A percentile compares a stretch with the other conserved stretches of the same genome.
Conservation (phyloP, 305 asterid species). For the Fraxinus floribunda region DNA sequence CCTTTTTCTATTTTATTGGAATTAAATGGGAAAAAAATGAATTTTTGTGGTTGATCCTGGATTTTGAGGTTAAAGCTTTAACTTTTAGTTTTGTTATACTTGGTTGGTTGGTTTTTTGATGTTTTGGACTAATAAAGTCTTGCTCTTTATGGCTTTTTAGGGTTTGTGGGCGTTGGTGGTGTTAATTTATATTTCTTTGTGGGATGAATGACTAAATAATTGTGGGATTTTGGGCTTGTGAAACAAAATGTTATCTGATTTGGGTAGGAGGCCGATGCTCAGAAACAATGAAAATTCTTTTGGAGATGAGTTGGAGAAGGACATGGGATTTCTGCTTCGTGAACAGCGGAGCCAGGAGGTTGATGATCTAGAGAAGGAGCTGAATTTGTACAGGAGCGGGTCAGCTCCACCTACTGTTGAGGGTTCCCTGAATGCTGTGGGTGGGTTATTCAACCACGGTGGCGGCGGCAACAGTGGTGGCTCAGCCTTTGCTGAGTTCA, state of each 20-base stretch:
- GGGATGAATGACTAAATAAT: constrained; percentile 32
- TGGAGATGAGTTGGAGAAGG: constrained; percentile 86
- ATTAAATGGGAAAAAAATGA: constrained; percentile 30
- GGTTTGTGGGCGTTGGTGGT: constrained; percentile 22
- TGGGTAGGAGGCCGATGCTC: constrained; percentile 78
- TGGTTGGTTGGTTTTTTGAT: constrained; percentile 26
- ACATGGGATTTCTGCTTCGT: constrained; percentile 66
- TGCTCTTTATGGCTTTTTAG: constrained; percentile 29
- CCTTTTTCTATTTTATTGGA: constrained; percentile 16
- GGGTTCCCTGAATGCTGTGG: constrained; percentile 20
- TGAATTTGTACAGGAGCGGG: constrained; percentile 19
- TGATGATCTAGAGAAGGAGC: constrained; percentile 91
- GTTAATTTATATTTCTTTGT: constrained; percentile 12
- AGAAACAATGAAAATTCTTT: constrained; percentile 73
- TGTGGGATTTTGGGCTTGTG: constrained; percentile 27
- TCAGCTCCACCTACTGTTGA: constrained; percentile 25
- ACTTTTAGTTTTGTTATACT: constrained; percentile 23
- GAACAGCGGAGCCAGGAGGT: constrained; percentile 78
- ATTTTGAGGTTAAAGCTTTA: constrained; percentile 28
- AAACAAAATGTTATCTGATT: constrained; percentile 66
- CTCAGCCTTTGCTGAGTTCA: constrained; percentile 26
- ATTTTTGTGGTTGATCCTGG: constrained; percentile 40
- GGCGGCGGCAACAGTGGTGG: constrained; percentile 29
- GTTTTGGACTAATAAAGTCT: constrained; percentile 22
- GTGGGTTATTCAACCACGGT: constrained; percentile 38